A percentile compares a stretch with the other conserved stretches of the same genome.
Conservation (phyloP, 192 early-diverging fungal genomes). For the Mortierella hygrophila region DNA sequence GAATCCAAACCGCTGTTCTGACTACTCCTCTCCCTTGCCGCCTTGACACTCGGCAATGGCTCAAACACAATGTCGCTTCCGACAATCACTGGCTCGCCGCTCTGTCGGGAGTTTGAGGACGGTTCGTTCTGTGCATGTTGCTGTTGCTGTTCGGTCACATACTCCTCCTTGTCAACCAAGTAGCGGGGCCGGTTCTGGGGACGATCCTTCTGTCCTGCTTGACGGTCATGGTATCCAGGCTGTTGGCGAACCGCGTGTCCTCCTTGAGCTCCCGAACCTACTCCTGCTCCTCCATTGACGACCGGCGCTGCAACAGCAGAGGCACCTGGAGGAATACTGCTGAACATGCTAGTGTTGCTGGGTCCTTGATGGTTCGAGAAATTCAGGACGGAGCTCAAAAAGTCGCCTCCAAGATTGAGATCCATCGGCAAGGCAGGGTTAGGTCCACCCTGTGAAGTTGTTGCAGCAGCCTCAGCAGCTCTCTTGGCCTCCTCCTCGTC, state of each 20-base stretch:
- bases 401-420: conserved; percentile 35
- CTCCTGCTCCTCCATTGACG: not conserved
- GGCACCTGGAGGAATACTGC: not conserved
- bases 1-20: not conserved
- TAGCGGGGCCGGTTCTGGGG: conserved; percentile 1
- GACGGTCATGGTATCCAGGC: conserved; percentile 23
- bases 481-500: conserved; percentile 37
- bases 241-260: not conserved
- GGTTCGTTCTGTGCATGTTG: not conserved
- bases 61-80: conserved; percentile 54
- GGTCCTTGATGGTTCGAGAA: conserved; percentile 26
- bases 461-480: not conserved
- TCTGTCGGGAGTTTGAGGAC: not conserved
- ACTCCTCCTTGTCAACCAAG: conserved; percentile 22
- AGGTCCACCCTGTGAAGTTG: not conserved
- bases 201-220: conserved; percentile 14
- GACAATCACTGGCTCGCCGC: conserved; percentile 32
- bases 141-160: conserved; percentile 11
- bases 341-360: not conserved
- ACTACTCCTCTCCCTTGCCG: not conserved
- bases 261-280: not conserved
- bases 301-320: not conserved
- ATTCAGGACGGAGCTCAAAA: conserved; percentile 37
- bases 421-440: conserved; percentile 9
- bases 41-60: conserved; percentile 50